Conservation (phyloP, 805 yeast species). For the Kuraishia molischiana region DNA sequence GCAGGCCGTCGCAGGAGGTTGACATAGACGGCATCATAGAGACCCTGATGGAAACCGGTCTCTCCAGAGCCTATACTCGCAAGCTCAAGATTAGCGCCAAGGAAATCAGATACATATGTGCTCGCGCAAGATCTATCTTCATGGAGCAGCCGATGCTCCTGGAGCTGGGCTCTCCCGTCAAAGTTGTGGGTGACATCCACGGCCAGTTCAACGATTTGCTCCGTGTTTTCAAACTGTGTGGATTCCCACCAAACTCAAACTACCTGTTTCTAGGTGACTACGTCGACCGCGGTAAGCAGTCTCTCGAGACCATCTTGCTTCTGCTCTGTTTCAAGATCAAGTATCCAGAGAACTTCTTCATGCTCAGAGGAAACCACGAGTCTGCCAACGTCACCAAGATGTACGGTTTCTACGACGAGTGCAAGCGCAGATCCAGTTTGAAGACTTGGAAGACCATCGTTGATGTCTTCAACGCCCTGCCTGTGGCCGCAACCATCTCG, state of each 20-base stretch:
- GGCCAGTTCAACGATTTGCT: conserved; percentile 51
- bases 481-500: conserved; percentile 52
- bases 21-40: conserved; percentile 59
- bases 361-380: conserved; percentile 53
- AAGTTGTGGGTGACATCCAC: conserved; percentile 78
- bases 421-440: conserved; percentile 38
- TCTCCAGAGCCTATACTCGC: conserved; percentile 28
- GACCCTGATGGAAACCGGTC: conserved; percentile 43
- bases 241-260: conserved; percentile 48
- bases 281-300: conserved; percentile 50
- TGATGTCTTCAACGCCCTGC: conserved; percentile 49
- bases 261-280: conserved; percentile 50
- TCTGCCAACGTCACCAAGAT: conserved; percentile 49
- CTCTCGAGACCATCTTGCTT: conserved; percentile 43
- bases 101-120: conserved; percentile 49
- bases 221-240: conserved; percentile 47
- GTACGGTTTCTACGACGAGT: conserved; percentile 53
- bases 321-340: conserved; percentile 44
- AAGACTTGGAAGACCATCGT: conserved; percentile 42
- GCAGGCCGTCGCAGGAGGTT: no score
- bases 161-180: conserved; percentile 67
- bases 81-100: conserved; percentile 39
- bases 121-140: conserved; percentile 49
- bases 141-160: conserved; percentile 56
- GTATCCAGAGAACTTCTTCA: conserved; percentile 51